Base-by-base conservation (phyloP, 805 yeast genomes). In the Scheffersomyces ergatensis region DNA sequence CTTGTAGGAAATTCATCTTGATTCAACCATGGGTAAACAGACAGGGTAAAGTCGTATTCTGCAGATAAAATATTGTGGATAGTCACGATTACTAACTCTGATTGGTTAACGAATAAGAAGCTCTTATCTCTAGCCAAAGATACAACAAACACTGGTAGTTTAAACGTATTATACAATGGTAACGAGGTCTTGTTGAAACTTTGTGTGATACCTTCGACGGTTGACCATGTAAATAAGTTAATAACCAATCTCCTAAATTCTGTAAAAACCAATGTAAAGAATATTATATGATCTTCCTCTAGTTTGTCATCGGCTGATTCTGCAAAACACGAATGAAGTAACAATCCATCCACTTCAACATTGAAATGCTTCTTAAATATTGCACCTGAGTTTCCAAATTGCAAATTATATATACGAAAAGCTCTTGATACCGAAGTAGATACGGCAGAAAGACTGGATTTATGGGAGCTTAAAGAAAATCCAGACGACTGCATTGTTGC, bases 1-100 rank as follows among this genome's bases (percentile, higher is more conserved):
- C 60, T 54, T 0, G 75, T 68, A 1, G 82, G 80, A 46, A 73
- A 74, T 2, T 61, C 29, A 3, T 21, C 9, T 2, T 13, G 24
- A 14, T 30, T 31, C 9, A 23, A 3, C 66, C 53, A 46, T 33
- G 56, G 39, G 33, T 57, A 11, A 26, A 43, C 36, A 4, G 16
- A 15, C 43, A 42, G 39, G 2, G 46, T 40, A 41, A 74, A 72
- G 20, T 62, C 52, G 38, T 66, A 64, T 36, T 72, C 72, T 0
- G 77, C 82, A 4, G 80, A 72, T 16, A 73, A 52, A 2, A 77
- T 68, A 36, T 74, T 71, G 43, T 73, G 75, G 3, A 70, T 53
- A 4, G 70, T 62, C 2, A 75, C 58, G 0, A 72, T 42, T 4
- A 62, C 50, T 3, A 77, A 38, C 21, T 55, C 58, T 2, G 58